Percentiles rank a stretch among this genome's conserved stretches.
Evolutionary conservation across 2,329 filamentous ascomycete genomes (phyloP).

Genomic region (Knufia petricola): DNA sequence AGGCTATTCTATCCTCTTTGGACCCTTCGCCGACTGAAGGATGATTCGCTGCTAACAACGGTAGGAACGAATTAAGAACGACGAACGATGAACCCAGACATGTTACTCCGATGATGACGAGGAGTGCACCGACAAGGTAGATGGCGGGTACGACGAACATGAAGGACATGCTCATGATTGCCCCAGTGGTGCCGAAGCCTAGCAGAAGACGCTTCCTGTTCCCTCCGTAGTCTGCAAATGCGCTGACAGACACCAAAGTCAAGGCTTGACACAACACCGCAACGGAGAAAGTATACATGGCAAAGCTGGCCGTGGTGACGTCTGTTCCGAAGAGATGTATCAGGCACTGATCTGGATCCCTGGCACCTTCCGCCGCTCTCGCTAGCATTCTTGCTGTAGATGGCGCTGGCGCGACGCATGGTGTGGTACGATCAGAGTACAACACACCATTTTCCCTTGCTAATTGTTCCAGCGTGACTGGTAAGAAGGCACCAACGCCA

Average conservation of each 20-base stretch:
- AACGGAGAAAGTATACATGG: conserved; percentile 92
- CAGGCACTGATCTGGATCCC: conserved; percentile 55
- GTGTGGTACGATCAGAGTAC: conserved; percentile 57
- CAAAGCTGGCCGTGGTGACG: conserved; percentile 82
- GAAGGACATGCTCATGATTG: conserved; percentile 75
- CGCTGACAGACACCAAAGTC: conserved; percentile 61
- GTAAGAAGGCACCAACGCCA: conserved; percentile 77
- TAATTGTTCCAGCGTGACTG: conserved; percentile 83
- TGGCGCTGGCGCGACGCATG: conserved; percentile 50
- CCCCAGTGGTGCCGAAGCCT: conserved; percentile 67
- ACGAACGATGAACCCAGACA: conserved; percentile 88
- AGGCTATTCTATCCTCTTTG: neutral
- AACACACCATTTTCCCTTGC: conserved; percentile 85
- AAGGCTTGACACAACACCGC: conserved; percentile 79
- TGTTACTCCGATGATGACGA: conserved; percentile 79
- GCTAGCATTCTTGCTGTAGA: conserved; percentile 8
- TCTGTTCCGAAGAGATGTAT: conserved; percentile 64
- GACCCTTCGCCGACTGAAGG: conserved; percentile 36
- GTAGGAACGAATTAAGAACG: conserved; percentile 81
- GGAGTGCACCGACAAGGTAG: conserved; percentile 66
- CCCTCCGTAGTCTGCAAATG: conserved; percentile 68
- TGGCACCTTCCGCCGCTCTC: conserved; percentile 3
- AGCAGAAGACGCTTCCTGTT: conserved; percentile 75
- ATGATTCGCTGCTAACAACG: conserved; percentile 75
- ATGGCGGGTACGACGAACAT: conserved; percentile 64